Evolutionary conservation across 495 filamentous ascomycete genomes (phyloP).

Genomic region (Aspergillus sclerotiicarbonarius): DNA sequence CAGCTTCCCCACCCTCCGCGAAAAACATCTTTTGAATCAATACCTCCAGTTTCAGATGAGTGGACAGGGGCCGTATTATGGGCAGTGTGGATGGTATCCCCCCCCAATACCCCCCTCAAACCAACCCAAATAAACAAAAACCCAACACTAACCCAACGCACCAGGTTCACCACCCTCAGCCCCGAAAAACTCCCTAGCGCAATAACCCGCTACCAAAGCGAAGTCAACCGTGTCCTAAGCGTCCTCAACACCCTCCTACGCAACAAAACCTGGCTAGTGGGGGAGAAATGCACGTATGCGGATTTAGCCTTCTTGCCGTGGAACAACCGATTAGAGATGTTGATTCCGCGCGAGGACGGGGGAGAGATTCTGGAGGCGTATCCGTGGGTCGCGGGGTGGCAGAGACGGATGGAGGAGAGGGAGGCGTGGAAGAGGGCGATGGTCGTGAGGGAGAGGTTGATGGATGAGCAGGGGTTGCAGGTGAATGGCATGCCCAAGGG

Average conservation of each 20-base stretch:
- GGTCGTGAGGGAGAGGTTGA: not conserved
- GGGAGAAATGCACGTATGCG: conserved; percentile 48
- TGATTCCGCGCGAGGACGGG: not conserved
- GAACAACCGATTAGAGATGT: conserved; percentile 3
- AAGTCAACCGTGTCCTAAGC: conserved; percentile 43
- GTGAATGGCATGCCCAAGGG: conserved; percentile 12
- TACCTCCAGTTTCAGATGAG: conserved; percentile 42
- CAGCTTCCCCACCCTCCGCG: conserved; percentile 16
- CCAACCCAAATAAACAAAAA: conserved; percentile 30
- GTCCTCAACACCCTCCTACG: conserved; percentile 43
- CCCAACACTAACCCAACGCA: conserved; percentile 27
- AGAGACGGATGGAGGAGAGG: conserved; percentile 17
- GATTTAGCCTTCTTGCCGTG: conserved; percentile 50
- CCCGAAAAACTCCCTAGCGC: conserved; percentile 43
- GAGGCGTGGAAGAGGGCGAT: not conserved
- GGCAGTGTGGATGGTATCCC: conserved; percentile 6
- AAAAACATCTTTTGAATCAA: conserved; percentile 31
- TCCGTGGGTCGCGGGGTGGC: conserved; percentile 30
- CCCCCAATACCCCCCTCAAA: not conserved
- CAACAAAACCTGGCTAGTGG: conserved; percentile 45
- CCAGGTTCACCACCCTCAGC: conserved; percentile 43
- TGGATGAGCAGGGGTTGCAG: conserved; percentile 8
- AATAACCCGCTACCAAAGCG: conserved; percentile 45
- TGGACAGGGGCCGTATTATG: conserved; percentile 6
- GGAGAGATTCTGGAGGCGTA: conserved; percentile 20